Conservation (phyloP, 495 filamentous ascomycete species). For the Aspergillus incahuasiensis region DNA sequence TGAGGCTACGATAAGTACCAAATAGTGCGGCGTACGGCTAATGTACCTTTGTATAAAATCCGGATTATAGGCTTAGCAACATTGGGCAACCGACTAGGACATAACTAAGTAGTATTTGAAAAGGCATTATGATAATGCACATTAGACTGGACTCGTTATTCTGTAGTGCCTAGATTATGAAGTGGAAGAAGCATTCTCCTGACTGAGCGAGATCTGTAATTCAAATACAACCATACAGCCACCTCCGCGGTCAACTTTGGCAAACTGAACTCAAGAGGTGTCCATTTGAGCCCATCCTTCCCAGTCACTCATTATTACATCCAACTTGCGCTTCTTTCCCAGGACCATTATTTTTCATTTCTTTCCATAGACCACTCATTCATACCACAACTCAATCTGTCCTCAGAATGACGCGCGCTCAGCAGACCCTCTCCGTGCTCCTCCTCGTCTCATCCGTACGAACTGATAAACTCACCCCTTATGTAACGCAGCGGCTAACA, state of each 20-base stretch:
- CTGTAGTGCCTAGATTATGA: no score
- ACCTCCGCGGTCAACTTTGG: constrained; percentile 2
- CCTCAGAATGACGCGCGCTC: constrained; percentile 80
- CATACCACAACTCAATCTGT: neutral
- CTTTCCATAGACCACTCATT: neutral
- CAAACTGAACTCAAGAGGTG: neutral
- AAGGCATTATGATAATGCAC: no score
- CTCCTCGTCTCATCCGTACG: constrained; percentile 83
- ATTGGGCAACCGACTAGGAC: no score
- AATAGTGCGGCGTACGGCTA: neutral
- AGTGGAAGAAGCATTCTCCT: no score
- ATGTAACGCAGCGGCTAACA: neutral
- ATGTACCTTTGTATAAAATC: neutral
- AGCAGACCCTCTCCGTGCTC: constrained; percentile 82
- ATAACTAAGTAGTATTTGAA: no score
- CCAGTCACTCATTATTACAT: constrained; percentile 6
- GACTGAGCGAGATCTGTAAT: neutral
- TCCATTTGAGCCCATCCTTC: neutral
- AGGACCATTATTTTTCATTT: neutral
- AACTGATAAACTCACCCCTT: neutral
- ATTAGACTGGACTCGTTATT: no score
- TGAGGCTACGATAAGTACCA: no score
- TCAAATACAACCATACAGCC: neutral
- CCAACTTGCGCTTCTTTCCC: neutral
- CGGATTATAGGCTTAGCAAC: no score